phyloP scores from a whole-genome alignment of 2,329 filamentous ascomycete species.

The Thelonectria discophora region DNA sequence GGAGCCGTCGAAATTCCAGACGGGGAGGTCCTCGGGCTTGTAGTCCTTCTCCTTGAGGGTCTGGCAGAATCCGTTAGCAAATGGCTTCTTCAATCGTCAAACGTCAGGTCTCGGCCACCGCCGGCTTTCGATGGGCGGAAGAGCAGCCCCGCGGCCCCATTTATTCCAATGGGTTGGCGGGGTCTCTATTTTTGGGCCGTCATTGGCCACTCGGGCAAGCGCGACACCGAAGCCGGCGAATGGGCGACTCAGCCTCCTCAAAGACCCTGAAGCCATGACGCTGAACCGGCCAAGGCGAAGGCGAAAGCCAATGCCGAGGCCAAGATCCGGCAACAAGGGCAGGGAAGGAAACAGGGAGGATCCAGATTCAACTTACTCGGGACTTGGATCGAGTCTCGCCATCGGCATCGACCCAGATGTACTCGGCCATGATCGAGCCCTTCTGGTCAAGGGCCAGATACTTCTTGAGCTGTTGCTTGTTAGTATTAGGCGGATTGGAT shows the following conservation, averaged over 20 bases:
- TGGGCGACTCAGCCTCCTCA: constrained; percentile 20
- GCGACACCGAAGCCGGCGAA: constrained; percentile 25
- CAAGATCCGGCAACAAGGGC: constrained; percentile 5
- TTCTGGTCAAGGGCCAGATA: constrained; percentile 92
- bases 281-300: constrained; percentile 15
- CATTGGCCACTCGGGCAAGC: constrained; percentile 22
- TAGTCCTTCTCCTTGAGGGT: constrained; percentile 61
- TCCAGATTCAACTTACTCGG: constrained; percentile 72
- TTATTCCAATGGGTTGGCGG: constrained; percentile 11
- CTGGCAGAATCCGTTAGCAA: constrained; percentile 43
- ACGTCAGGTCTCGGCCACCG: constrained; percentile 2
- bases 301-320: constrained; percentile 14
- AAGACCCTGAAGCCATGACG: constrained; percentile 21
- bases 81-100: neutral
- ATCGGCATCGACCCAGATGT: constrained; percentile 91
- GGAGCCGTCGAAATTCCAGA: constrained; percentile 74
- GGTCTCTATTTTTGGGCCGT: constrained; percentile 20
- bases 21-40: constrained; percentile 61
- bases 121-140: constrained; percentile 28
- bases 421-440: constrained; percentile 90
- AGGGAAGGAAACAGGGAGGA: constrained; percentile 17
- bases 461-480: constrained; percentile 76
- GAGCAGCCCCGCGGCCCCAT: constrained; percentile 22
- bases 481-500: constrained; percentile 12
- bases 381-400: constrained; percentile 93